Evolutionary conservation across 2,329 filamentous ascomycete species (phyloP).

Genomic region (Fusarium coffeatum): DNA sequence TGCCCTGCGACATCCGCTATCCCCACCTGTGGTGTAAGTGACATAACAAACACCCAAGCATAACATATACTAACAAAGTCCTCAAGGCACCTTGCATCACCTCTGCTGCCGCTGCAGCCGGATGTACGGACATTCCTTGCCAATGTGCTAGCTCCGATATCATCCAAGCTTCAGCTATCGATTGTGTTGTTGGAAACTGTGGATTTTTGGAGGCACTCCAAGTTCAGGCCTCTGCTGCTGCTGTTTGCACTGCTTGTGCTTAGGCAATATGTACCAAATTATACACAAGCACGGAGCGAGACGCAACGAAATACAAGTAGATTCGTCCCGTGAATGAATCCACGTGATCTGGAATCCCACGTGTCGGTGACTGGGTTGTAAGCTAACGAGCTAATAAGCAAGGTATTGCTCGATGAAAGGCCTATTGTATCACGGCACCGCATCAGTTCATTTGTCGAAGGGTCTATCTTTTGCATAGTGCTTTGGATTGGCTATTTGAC

Average conservation of each 20-base stretch:
- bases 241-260: slow-evolving; percentile 37
- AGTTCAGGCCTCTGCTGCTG: slow-evolving; percentile 32
- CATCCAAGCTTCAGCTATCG: slow-evolving; percentile 32
- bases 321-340: neutral
- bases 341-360: neutral
- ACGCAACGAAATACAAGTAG: neutral
- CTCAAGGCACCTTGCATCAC: slow-evolving; percentile 27
- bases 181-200: slow-evolving; percentile 34
- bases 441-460: no score
- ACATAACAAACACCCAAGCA: fast-evolving
- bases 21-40: slow-evolving; percentile 36
- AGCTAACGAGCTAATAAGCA: neutral
- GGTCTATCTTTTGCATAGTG: neutral
- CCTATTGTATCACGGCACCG: fast-evolving
- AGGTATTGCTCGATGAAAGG: neutral
- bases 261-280: neutral
- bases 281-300: fast-evolving
- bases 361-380: neutral
- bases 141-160: slow-evolving; percentile 32
- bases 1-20: slow-evolving; percentile 38
- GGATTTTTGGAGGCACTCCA: slow-evolving; percentile 20
- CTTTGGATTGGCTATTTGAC: neutral
- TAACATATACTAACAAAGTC: neutral
- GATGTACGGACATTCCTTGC: slow-evolving; percentile 32
- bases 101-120: slow-evolving; percentile 32